Evolutionary conservation across 345 rosid genomes (phyloP), one percentile per base, ranked within the genome.

Genomic region (Euclidium syriacum): DNA sequence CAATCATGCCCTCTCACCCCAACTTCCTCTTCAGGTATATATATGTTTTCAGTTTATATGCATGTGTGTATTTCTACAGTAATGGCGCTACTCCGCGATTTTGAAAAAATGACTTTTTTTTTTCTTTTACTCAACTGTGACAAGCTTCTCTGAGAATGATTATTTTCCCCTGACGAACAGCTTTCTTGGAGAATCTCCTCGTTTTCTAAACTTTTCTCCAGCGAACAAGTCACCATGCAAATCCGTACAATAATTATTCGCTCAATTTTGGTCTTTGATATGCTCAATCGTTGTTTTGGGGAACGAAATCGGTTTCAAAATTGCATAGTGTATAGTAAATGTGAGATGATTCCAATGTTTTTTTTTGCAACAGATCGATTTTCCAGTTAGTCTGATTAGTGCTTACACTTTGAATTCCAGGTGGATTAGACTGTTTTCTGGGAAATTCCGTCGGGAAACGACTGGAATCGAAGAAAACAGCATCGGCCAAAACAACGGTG

Each of bases 1-100:
- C 76, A 36, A 66, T 66, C 72, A 72, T 72, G 76, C 76, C 76
- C 63, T 65, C 76, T 65, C 67, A 65, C 30, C 6, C 55, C 51
- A 58, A 58, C 50, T 65, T 65, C 72, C 66, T 65, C 62, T 59
- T 53, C 72, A 66, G 67, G 71, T 65, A 11, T 6, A 14, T 32
- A 11, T 22, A 6, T 23, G 9, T 10, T 15, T 39, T 9, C 32
- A 1, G 15, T 17, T 19, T 23, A n/a, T 2, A n/a, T 52, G 29
- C 7, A 8, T 24, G 5, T 12, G 5, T 2, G 0, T 29, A 52
- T 19, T 14, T 4, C 12, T 29, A 4, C 24, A 12, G 10, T 34
- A 49, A 33, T 52, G 62, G 54, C 40, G 36, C 1, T 59, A 12
- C 15, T 33, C 34, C 20, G 4, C 19, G 22, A 27, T 35, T 52